Conservation (phyloP, 495 filamentous ascomycete genomes). For the Tuber aestivum region DNA sequence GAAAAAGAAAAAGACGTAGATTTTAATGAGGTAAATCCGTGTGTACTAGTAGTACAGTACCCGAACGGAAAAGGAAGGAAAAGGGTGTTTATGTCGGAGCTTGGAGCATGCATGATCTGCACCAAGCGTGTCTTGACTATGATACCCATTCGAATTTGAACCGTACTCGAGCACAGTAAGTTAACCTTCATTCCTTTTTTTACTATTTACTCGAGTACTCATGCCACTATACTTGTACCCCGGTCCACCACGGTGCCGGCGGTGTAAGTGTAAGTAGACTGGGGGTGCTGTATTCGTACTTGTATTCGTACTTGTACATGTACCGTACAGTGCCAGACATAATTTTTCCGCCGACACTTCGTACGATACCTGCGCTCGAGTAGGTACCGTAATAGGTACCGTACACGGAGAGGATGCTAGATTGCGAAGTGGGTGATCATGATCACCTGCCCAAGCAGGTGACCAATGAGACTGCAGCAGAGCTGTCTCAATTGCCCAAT, state of each 20-base stretch:
- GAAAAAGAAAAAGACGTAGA: constrained; percentile 23
- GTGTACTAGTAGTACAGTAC: constrained; percentile 15
- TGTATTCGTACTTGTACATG: no score
- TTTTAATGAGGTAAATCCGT: constrained; percentile 19
- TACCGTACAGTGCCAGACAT: not conserved
- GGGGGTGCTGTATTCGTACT: no score
- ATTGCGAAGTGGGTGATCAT: constrained; percentile 3
- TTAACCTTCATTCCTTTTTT: no score
- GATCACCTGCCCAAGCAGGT: constrained; percentile 5
- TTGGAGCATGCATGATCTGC: constrained; percentile 1
- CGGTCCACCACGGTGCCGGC: not conserved
- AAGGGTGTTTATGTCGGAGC: not conserved
- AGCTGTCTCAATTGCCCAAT: not conserved
- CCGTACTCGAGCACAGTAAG: no score
- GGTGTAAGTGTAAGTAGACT: not conserved
- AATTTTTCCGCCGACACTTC: not conserved
- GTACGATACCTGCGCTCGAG: not conserved
- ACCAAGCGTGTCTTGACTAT: not conserved
- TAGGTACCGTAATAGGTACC: no score
- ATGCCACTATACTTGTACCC: not conserved
- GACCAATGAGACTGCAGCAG: not conserved
- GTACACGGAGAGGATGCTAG: not conserved
- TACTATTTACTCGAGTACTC: no score
- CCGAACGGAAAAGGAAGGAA: constrained; percentile 1
- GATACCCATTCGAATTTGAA: constrained; percentile 3